phyloP scores from a whole-genome alignment of 2,329 filamentous ascomycete species.

The Cercospora sp. region DNA sequence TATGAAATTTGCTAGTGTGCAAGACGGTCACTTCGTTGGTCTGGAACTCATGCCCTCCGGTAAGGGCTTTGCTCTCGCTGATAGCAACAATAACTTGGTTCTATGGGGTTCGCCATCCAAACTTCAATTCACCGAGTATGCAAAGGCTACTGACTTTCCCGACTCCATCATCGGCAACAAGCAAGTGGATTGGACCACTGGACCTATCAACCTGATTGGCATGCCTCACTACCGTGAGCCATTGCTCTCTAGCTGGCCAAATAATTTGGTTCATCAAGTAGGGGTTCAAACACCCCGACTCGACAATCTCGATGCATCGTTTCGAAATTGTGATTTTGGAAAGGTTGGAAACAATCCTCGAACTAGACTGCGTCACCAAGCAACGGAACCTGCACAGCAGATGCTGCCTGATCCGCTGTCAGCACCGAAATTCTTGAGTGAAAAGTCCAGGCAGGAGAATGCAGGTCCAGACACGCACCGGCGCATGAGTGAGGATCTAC shows the following conservation, averaged over 20 bases:
- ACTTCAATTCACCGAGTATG: conserved; percentile 81
- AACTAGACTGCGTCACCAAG: conserved; percentile 75
- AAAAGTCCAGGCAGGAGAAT: conserved; percentile 70
- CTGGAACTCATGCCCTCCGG: conserved; percentile 87
- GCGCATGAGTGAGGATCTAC: conserved; percentile 57
- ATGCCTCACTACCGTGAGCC: conserved; percentile 91
- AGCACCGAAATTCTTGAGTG: conserved; percentile 91
- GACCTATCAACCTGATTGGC: conserved; percentile 82
- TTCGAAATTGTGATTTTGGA: conserved; percentile 73
- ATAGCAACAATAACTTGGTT: conserved; percentile 75
- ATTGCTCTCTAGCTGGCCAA: conserved; percentile 86
- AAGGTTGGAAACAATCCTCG: conserved; percentile 50
- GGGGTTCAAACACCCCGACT: conserved; percentile 77
- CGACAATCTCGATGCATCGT: conserved; percentile 67
- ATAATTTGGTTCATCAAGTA: conserved; percentile 77
- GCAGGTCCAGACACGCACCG: conserved; percentile 44
- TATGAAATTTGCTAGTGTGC: conserved; percentile 77
- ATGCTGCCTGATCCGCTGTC: conserved; percentile 60
- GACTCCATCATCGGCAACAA: conserved; percentile 62
- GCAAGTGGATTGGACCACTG: conserved; percentile 46
- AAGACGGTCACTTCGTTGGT: conserved; percentile 68
- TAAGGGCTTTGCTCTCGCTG: conserved; percentile 78
- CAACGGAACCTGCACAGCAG: conserved; percentile 54
- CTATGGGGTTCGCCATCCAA: conserved; percentile 87
- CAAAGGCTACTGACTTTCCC: conserved; percentile 74